Evolutionary conservation across 495 filamentous ascomycete species (phyloP), one percentile per base, ranked within the genome.

Genomic region (Annulohypoxylon moriforme): DNA sequence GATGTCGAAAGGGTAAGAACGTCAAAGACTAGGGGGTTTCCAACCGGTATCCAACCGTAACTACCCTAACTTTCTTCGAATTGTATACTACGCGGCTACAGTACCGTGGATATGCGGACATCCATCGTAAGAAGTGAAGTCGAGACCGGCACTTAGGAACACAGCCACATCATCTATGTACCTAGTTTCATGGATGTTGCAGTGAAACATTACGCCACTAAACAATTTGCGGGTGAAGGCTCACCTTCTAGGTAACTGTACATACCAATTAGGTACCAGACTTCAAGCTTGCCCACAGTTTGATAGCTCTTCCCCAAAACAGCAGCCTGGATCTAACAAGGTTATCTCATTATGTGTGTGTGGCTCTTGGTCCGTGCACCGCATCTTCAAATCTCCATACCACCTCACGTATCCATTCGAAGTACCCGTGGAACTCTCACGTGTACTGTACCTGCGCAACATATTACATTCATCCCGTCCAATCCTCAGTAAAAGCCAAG

Each of bases 381-480:
- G 36, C 33, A 65, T 57, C 36, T 61, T 60, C 11, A 27, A 66
- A 61, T 64, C 64, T 62, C 63, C 59, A 58, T 58, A 64, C 53
- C 22, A 68, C 52, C 24, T 52, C 47, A 49, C 10, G 46, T 49
- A 49, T 25, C 46, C 46, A 25, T 64, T 68, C 47, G 14, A 62
- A 53, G 69, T 65, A 68, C 64, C 70, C 47, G 55, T 73, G 60
- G 65, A 57, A 49, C 65, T 65, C 66, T 73, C 71, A 73, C 71
- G 71, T 73, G 66, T 71, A 71, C 68, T 61, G 70, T 61, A 68
- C 60, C 60, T 73, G 65, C 70, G 70, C 64, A 68, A 68, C 64
- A 73, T 68, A 53, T 69, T 64, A 69, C 52, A 52, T 59, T 33
- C 53, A 44, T 60, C 16, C 50, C 52, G 27, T 52, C 34, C 58